A percentile compares a stretch with the other conserved stretches of the same genome.
phyloP scores from a whole-genome alignment of 1,139 yeast genomes.

The Hansenula anomala region DNA sequence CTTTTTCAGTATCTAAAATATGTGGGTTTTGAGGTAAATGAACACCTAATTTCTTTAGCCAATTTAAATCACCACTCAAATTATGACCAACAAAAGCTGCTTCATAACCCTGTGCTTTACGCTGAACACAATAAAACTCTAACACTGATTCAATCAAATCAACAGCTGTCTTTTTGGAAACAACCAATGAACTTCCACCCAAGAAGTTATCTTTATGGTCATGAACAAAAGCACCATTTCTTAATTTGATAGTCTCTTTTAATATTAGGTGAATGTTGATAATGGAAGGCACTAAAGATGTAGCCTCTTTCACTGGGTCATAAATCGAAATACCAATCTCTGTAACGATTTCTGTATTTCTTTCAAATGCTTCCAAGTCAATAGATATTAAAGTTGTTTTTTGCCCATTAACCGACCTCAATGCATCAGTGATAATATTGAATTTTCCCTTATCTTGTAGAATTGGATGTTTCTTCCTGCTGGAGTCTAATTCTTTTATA shows the following conservation, averaged over 20 bases:
- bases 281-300: constrained; percentile 1
- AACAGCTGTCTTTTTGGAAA: constrained; percentile 34
- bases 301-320: constrained; percentile 42
- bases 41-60: constrained; percentile 47
- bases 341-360: constrained; percentile 38
- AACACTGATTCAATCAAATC: constrained; percentile 38
- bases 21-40: constrained; percentile 33
- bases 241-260: constrained; percentile 25
- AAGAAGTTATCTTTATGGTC: constrained; percentile 54
- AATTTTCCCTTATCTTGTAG: background rate
- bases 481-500: background rate
- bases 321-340: constrained; percentile 67
- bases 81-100: constrained; percentile 65
- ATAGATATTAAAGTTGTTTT: constrained; percentile 40
- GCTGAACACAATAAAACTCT: constrained; percentile 32
- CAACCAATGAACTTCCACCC: constrained; percentile 47
- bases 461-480: background rate
- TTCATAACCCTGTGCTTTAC: constrained; percentile 13
- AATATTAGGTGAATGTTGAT: constrained; percentile 8
- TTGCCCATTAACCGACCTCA: constrained; percentile 20
- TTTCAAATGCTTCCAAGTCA: constrained; percentile 64
- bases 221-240: constrained; percentile 59
- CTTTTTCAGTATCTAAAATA: constrained; percentile 47
- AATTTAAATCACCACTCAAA: constrained; percentile 54
- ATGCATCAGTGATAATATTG: constrained; percentile 1